Conservation (phyloP, 139 green algal genomes). For the Auxenochlorella pyrenoidosa region DNA sequence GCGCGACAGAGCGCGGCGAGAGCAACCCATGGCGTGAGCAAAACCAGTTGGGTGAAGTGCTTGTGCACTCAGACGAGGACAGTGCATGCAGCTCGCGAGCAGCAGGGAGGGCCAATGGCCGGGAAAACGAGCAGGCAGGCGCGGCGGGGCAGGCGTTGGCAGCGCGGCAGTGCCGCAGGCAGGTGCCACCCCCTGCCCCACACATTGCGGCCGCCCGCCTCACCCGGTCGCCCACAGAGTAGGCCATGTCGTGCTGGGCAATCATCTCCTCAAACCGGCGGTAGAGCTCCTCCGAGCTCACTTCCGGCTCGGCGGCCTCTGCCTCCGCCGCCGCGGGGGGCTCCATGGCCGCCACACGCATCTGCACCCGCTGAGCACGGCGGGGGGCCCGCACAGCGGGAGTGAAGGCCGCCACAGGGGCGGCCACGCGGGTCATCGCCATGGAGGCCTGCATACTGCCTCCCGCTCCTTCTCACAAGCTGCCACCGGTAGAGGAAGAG, state of each 20-base stretch:
- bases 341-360: slow-evolving; percentile 2
- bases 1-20: too few species aligned
- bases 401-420: not conserved
- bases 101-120: too few species aligned
- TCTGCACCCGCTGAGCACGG: slow-evolving; percentile 5
- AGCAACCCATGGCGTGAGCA: too few species aligned
- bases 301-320: slow-evolving; percentile 8
- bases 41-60: too few species aligned
- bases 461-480: too few species aligned
- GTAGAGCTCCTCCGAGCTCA: slow-evolving; percentile 42
- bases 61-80: too few species aligned
- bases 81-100: too few species aligned
- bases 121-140: too few species aligned
- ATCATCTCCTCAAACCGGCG: slow-evolving; percentile 55
- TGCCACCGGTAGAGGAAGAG: too few species aligned
- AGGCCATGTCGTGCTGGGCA: not conserved
- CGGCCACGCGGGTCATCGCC: not conserved
- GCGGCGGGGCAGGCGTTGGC: too few species aligned
- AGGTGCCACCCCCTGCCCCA: not conserved
- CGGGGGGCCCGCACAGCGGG: not conserved
- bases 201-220: not conserved
- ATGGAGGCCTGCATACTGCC: slow-evolving; percentile 1
- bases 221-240: slow-evolving; percentile 48
- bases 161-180: not conserved
- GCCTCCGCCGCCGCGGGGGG: slow-evolving; percentile 9